Conservation (phyloP, 73 alveolate species). For the Tetrahymena thermophila region DNA sequence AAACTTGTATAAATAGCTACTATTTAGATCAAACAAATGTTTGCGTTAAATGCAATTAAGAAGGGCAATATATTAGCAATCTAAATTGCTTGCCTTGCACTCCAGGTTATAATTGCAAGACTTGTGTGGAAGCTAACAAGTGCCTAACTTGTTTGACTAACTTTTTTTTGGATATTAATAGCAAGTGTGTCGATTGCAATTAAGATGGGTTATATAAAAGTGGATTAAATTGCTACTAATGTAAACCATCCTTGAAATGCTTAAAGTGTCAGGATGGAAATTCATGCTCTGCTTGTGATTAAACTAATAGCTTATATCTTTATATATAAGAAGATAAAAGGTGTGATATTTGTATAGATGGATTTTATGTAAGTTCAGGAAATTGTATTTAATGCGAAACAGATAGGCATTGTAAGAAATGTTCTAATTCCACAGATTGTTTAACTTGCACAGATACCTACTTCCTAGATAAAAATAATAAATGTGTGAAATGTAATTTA, state of each 20-base stretch:
- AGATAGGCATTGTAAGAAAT: not conserved
- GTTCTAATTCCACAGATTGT: not conserved
- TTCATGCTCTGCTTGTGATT: not conserved
- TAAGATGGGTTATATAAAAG: not conserved
- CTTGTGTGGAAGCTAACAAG: not conserved
- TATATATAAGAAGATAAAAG: not conserved
- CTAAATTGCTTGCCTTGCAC: not conserved
- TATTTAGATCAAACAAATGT: not conserved
- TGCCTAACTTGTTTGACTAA: not conserved
- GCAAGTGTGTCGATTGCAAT: not conserved
- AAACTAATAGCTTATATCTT: not conserved
- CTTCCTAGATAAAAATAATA: not conserved
- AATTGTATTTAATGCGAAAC: not conserved
- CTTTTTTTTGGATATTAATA: not conserved
- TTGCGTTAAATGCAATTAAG: not conserved
- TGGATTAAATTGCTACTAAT: not conserved
- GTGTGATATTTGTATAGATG: not conserved
- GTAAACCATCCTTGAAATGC: not conserved
- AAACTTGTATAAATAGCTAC: not conserved
- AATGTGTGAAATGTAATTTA: not conserved
- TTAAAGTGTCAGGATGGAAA: not conserved
- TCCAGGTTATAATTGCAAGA: not conserved
- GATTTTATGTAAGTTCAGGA: not conserved
- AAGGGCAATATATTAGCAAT: not conserved
- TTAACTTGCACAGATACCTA: not conserved